Evolutionary conservation across 306 rosid species (phyloP).

Genomic region (Albizia julibrissin): DNA sequence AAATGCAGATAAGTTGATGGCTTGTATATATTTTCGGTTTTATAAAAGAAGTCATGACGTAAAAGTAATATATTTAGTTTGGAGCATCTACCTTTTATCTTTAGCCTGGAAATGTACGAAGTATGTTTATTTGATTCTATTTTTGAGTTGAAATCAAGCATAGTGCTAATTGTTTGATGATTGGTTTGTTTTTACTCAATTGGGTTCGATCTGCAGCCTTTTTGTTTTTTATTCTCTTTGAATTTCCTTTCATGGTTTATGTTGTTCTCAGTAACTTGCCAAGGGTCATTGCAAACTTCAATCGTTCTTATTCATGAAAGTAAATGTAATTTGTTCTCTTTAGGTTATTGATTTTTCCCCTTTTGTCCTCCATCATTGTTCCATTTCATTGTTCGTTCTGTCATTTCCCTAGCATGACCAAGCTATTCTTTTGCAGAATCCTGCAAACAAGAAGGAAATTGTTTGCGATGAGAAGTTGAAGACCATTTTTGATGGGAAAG

Average conservation of each 20-base stretch:
- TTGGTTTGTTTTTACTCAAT: not conserved
- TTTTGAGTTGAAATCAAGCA: not conserved
- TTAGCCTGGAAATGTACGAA: not conserved
- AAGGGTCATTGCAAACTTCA: not conserved
- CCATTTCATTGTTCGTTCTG: not conserved
- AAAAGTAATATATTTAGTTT: not conserved
- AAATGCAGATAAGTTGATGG: conserved; percentile 6
- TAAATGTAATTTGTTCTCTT: not conserved
- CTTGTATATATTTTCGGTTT: not conserved
- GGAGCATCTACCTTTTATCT: not conserved
- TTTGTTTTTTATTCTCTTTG: not conserved
- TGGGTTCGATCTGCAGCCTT: not conserved
- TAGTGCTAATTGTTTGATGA: not conserved
- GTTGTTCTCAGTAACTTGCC: not conserved
- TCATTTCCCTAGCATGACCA: conserved; percentile 14
- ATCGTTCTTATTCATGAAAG: not conserved
- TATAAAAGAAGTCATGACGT: not conserved
- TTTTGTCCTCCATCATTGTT: not conserved
- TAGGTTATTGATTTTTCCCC: not conserved
- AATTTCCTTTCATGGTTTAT: not conserved
- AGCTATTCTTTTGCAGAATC: conserved; percentile 56
- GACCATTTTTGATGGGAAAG: conserved; percentile 69
- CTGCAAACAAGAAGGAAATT: conserved; percentile 61
- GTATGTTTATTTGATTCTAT: conserved; percentile 13
- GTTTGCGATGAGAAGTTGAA: conserved; percentile 68